A percentile compares a stretch with the other conserved stretches of the same genome.
These are phyloP conservation scores for Saccharomyces hybrid DNA, from an alignment of 1,139 yeast species.

Conservation along the genomic window DNA sequence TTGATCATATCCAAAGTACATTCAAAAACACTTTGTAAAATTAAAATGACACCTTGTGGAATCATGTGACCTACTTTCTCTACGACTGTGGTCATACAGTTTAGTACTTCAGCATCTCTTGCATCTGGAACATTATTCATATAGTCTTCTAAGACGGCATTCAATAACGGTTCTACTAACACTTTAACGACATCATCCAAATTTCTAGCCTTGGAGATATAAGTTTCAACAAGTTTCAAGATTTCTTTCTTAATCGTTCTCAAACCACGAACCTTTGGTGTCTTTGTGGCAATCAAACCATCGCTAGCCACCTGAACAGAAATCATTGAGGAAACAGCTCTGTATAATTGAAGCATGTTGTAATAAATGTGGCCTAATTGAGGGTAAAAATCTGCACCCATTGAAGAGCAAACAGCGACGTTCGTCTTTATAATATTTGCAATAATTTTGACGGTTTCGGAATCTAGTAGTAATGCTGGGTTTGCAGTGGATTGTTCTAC, in stretches of 20 bases:
- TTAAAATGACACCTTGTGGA: slow-evolving; percentile 82
- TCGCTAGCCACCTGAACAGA: slow-evolving; percentile 71
- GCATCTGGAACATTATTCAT: slow-evolving; percentile 88
- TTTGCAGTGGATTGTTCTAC: slow-evolving; percentile 83
- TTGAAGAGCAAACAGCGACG: slow-evolving; percentile 84
- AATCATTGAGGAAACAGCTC: slow-evolving; percentile 85
- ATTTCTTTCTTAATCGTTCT: slow-evolving; percentile 95
- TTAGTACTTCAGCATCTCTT: slow-evolving; percentile 93
- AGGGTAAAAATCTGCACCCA: slow-evolving; percentile 86
- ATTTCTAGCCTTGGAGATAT: slow-evolving; percentile 72
- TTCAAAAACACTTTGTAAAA: slow-evolving; percentile 50
- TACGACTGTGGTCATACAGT: slow-evolving; percentile 88
- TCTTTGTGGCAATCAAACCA: slow-evolving; percentile 84
- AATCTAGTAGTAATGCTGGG: slow-evolving; percentile 72
- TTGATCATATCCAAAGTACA: slow-evolving; percentile 71
- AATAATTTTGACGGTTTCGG: slow-evolving; percentile 85
- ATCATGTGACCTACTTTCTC: slow-evolving; percentile 80
- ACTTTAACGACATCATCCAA: slow-evolving; percentile 78
- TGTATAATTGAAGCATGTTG: slow-evolving; percentile 84
- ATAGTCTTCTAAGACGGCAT: slow-evolving; percentile 84
- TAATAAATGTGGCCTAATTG: slow-evolving; percentile 82
- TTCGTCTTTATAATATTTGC: slow-evolving; percentile 92
- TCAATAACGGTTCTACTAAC: slow-evolving; percentile 33
- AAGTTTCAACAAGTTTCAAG: slow-evolving; percentile 80
- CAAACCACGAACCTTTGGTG: slow-evolving; percentile 91